Evolutionary conservation across 768 basidiomycete species (phyloP), one percentile per base, ranked within the genome.

Genomic region (Hygrocybe coccinea): DNA sequence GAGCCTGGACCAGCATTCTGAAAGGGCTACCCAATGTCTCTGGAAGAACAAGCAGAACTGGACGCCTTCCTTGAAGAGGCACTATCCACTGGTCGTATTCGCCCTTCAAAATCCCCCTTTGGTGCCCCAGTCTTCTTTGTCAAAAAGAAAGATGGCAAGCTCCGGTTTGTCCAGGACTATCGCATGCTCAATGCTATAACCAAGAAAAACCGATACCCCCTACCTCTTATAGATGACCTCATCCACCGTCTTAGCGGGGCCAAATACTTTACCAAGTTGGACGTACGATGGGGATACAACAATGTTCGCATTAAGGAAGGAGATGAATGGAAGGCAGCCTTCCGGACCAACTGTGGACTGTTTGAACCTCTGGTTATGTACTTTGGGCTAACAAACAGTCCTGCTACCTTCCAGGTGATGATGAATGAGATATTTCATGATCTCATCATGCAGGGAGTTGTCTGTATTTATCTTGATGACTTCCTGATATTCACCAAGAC

Each of bases 291-390:
- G 50, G 73, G 71, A 1, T 78, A 68, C 59, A 65, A 74, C 54
- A 65, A 68, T 19, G 24, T 49, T 5, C 14, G 24, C 15, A 49
- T 49, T 2, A 49, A 49, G 25, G 47, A 49, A 43, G 76, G 74
- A 7, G 69, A 79, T 53, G 64, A 76, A 60, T 74, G 70, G 69
- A 79, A 79, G 54, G 76, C 73, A 0, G 73, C 76, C 0, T 80
- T 81, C 62, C 52, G 54, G 2, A 75, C 71, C 0, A 58, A 66
- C 14, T 58, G 58, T 5, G 76, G 77, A 1, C 59, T 69, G 1
- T 78, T 66, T 50, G 67, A 77, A 60, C 72, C 62, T 6, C 44
- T 59, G 0, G 74, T 77, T 14, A 75, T 77, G 72, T 74, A 72
- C 34, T 73, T 73, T 39, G 66, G 69, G 1, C 47, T 72, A 1